phyloP scores from a whole-genome alignment of 1,284 basidiomycete genomes.

The Coniophora puteana region DNA sequence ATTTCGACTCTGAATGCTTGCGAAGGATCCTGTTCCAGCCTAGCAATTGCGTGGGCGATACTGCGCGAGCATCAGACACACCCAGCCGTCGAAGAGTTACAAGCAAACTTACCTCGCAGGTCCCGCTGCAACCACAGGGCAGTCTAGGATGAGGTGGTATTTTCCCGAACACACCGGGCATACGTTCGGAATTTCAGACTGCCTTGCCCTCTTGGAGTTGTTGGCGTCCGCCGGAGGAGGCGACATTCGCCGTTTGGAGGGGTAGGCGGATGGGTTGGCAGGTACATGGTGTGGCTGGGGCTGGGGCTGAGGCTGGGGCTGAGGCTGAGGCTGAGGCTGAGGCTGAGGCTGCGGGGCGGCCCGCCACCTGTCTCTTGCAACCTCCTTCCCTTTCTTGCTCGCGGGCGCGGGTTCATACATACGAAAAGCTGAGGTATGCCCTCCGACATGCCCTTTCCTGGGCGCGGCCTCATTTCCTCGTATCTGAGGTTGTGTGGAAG shows the following conservation, averaged over 20 bases:
- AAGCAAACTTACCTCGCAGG: constrained; percentile 40
- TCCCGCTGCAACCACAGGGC: constrained; percentile 47
- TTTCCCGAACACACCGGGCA: constrained; percentile 47
- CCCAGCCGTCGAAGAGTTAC: neutral
- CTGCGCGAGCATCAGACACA: constrained; percentile 26
- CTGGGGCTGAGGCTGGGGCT: no score
- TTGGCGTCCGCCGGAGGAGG: constrained; percentile 21
- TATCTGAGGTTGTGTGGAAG: no score
- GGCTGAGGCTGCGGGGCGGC: neutral
- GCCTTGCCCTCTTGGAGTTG: constrained; percentile 37
- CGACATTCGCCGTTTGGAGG: constrained; percentile 37
- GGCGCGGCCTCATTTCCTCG: no score
- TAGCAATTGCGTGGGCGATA: constrained; percentile 42
- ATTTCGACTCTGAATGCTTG: constrained; percentile 34
- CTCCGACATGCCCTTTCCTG: no score
- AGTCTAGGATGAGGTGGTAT: constrained; percentile 46
- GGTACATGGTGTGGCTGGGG: constrained; percentile 2
- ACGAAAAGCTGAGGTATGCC: neutral
- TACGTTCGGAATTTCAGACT: constrained; percentile 11
- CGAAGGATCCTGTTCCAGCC: constrained; percentile 40
- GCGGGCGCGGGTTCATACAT: neutral
- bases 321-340: no score
- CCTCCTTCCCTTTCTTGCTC: constrained; percentile 1
- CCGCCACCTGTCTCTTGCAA: constrained; percentile 2
- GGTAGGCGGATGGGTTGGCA: constrained; percentile 9